phyloP scores from a whole-genome alignment of 2,329 filamentous ascomycete genomes.

The Colletotrichum ledebouriae region DNA sequence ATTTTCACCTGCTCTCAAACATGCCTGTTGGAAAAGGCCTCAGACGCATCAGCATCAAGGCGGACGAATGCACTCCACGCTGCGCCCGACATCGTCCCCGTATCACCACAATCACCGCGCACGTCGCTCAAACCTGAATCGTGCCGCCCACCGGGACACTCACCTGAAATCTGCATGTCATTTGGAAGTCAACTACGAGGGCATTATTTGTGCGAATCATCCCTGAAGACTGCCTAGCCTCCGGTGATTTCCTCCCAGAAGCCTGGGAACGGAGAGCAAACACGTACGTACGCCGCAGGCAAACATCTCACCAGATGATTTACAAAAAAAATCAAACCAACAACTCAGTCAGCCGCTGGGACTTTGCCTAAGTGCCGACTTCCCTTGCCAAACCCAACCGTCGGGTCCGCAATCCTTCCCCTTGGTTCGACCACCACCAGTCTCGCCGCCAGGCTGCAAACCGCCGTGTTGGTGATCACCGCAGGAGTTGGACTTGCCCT shows the following conservation, averaged over 20 bases:
- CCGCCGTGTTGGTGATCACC: background rate
- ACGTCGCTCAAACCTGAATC: slow-evolving; percentile 7
- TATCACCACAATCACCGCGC: slow-evolving; percentile 5
- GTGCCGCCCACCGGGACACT: slow-evolving; percentile 12
- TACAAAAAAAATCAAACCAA: too few relatives aligned
- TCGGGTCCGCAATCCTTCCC: background rate
- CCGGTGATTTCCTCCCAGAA: background rate
- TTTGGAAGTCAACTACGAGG: background rate
- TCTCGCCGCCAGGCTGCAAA: slow-evolving; percentile 8
- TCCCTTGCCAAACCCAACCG: too few relatives aligned
- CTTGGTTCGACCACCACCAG: background rate
- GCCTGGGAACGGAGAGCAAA: slow-evolving; percentile 4
- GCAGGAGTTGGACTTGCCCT: too few relatives aligned
- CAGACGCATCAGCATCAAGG: too few relatives aligned
- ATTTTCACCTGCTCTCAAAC: too few relatives aligned
- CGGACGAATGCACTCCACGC: too few relatives aligned
- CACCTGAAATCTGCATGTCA: slow-evolving; percentile 29
- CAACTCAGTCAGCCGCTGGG: background rate
- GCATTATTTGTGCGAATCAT: background rate
- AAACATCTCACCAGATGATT: background rate
- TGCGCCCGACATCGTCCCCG: background rate
- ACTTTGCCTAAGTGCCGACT: background rate
- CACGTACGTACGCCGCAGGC: slow-evolving; percentile 5
- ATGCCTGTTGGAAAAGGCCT: too few relatives aligned
- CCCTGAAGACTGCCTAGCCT: background rate